Evolutionary conservation across 306 rosid genomes (phyloP), one percentile per base, ranked within the genome.

Genomic region (Inga leiocalycina): DNA sequence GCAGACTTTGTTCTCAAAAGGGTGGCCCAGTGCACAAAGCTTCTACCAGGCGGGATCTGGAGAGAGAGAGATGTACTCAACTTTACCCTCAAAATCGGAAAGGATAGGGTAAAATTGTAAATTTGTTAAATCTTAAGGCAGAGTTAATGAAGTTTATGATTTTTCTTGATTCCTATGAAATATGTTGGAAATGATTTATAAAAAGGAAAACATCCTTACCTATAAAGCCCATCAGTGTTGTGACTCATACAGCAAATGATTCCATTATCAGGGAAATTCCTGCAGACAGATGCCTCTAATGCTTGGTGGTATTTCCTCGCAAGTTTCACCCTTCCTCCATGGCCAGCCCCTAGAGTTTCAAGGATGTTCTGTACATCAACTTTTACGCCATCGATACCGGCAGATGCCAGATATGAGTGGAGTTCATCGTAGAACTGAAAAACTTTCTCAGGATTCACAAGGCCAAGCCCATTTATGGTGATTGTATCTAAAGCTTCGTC

Each of bases 171-270:
- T 39, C 1, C 1, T 5, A 0, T 39, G 8, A 39, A 39, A 39
- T 39, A 39, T 39, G 41, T 39, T 5, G 8, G 41, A 39, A 39
- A 39, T 6, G 41, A 39, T 39, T 39, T 39, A 39, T 39, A 39
- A 39, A 39, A 69, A 43, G 49, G 16, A 48, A n/a, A n/a, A 11
- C 32, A 27, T 43, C 34, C 34, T 24, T 24, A 71, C 92, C 93
- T 90, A 83, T 90, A 92, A 34, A 92, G 57, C 57, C 91, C 87
- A 79, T 92, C 96, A 11, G 93, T 92, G 86, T 92, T 92, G 84
- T 92, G 96, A 86, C 96, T 88, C 96, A 92, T 92, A 74, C 96
- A 92, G 17, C 92, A 80, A 39, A 92, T 92, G 84, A 93, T 90
- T 71, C 92, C 92, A 61, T 92, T 92, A 77, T 92, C 92, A 15